These are phyloP conservation scores for Microstegium vimineum DNA, from an alignment of 176 grass and related monocot species.

Conservation along the genomic window DNA sequence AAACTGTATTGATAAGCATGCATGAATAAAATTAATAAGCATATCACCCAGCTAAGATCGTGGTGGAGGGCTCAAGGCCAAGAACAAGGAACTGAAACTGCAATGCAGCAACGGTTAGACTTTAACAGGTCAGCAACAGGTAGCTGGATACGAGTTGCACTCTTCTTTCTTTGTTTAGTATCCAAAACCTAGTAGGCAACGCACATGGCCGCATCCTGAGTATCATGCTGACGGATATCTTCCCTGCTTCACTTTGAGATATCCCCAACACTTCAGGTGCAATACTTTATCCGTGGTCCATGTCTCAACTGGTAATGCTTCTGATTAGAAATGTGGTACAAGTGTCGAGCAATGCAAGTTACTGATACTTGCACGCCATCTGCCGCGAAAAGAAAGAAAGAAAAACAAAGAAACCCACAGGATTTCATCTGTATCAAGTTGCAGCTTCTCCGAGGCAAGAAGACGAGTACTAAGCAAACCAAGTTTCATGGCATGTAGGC, in stretches of 20 bases:
- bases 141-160: background rate
- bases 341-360: slow-evolving; percentile 20
- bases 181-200: background rate
- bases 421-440: background rate
- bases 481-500: background rate
- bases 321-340: background rate
- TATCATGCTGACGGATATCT: slow-evolving; percentile 12
- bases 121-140: background rate
- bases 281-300: slow-evolving; percentile 36
- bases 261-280: slow-evolving; percentile 10
- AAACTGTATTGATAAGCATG: background rate
- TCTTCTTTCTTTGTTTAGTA: background rate
- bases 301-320: background rate
- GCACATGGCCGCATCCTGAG: slow-evolving; percentile 19
- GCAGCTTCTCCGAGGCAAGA: background rate
- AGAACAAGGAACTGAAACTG: background rate
- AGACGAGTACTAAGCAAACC: background rate
- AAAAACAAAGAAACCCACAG: background rate
- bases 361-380: slow-evolving; percentile 15
- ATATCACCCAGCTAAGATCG: background rate
- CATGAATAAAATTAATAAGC: background rate
- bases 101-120: background rate
- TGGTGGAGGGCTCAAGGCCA: background rate
- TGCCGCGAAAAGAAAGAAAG: background rate
- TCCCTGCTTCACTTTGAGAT: slow-evolving; percentile 8